A percentile compares a stretch with the other conserved stretches of the same genome.
These are phyloP conservation scores for Phyllosticta paracitricarpa DNA, from an alignment of 2,329 filamentous ascomycete species.

Conservation along the genomic window DNA sequence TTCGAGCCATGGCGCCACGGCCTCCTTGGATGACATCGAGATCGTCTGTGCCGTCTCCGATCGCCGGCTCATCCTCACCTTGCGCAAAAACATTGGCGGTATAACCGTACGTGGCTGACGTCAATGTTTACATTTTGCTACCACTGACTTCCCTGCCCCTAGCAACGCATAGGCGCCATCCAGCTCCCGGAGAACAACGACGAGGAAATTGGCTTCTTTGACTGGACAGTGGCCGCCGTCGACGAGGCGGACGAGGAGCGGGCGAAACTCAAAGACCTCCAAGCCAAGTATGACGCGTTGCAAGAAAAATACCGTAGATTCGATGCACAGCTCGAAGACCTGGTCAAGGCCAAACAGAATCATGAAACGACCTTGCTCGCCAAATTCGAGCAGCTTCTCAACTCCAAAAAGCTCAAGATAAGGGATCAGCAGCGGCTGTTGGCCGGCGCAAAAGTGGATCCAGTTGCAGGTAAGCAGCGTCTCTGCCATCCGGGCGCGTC, in stretches of 20 bases:
- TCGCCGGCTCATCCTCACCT: conserved; percentile 47
- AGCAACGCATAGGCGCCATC: conserved; percentile 63
- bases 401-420: conserved; percentile 74
- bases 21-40: conserved; percentile 45
- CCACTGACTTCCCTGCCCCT: neutral
- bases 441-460: conserved; percentile 40
- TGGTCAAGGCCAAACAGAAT: conserved; percentile 54
- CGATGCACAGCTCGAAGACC: conserved; percentile 53
- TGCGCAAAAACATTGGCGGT: conserved; percentile 52
- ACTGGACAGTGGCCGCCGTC: conserved; percentile 57
- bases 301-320: conserved; percentile 50
- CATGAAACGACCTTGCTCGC: conserved; percentile 57
- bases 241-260: conserved; percentile 38
- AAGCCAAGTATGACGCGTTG: conserved; percentile 37
- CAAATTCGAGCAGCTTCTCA: conserved; percentile 61
- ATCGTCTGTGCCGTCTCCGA: conserved; percentile 46
- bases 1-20: conserved; percentile 31
- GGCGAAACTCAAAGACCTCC: conserved; percentile 34
- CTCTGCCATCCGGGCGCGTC: neutral
- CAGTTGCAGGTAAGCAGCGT: conserved; percentile 18
- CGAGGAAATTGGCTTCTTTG: conserved; percentile 54
- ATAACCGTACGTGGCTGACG: conserved; percentile 49
- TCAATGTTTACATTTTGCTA: conserved; percentile 9
- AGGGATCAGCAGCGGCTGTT: conserved; percentile 60
- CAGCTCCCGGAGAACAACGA: conserved; percentile 45